phyloP scores from a whole-genome alignment of 306 rosid genomes.

The Glycine latifolia region DNA sequence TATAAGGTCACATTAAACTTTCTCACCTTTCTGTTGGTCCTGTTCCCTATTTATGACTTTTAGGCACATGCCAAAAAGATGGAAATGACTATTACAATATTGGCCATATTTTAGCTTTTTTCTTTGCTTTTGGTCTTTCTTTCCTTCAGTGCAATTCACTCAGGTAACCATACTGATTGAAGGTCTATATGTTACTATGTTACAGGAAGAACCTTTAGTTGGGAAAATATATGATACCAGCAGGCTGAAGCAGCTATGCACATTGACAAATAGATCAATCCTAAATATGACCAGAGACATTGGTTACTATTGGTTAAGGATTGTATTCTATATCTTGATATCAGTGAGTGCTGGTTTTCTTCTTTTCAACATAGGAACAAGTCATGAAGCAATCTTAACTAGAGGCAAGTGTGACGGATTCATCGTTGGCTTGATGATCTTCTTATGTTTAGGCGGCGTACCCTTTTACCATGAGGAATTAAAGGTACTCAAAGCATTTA shows the following conservation, averaged over 20 bases:
- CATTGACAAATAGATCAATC: constrained; percentile 64
- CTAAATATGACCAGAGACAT: constrained; percentile 74
- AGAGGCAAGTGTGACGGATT: constrained; percentile 68
- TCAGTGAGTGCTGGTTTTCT: constrained; percentile 60
- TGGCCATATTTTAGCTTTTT: neutral
- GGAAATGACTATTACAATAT: neutral
- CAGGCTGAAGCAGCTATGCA: constrained; percentile 64
- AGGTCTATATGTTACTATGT: constrained; percentile 17
- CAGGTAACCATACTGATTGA: neutral
- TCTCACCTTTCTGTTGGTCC: neutral
- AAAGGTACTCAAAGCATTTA: constrained; percentile 52
- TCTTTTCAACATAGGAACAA: constrained; percentile 57
- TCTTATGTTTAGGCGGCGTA: constrained; percentile 66
- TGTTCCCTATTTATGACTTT: neutral
- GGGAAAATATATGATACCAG: constrained; percentile 54
- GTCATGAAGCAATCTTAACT: constrained; percentile 56
- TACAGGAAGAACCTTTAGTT: constrained; percentile 54
- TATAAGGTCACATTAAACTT: neutral
- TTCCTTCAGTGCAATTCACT: constrained; percentile 7
- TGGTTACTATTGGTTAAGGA: constrained; percentile 76
- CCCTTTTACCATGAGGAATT: constrained; percentile 78
- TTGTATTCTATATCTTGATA: constrained; percentile 50
- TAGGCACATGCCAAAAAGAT: neutral
- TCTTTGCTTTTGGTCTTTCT: neutral
- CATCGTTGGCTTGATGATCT: constrained; percentile 69